Evolutionary conservation across 2,329 filamentous ascomycete genomes (phyloP).

Genomic region (Calycina herbarum): DNA sequence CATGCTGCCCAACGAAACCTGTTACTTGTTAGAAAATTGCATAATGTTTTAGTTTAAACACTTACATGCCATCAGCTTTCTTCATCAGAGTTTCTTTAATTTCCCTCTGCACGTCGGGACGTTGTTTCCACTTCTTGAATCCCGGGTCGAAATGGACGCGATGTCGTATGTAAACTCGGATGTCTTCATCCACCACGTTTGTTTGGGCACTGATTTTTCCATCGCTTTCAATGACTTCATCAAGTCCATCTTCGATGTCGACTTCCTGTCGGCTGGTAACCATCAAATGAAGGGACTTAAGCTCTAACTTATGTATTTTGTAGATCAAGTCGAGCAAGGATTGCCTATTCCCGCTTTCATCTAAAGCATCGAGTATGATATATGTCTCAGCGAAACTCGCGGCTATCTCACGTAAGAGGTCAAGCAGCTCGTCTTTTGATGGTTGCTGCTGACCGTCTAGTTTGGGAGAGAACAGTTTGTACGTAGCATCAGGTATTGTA

Average conservation of each 20-base stretch:
- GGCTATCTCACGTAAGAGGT: slow-evolving; percentile 12
- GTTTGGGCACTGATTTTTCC: neutral
- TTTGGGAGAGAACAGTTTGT: slow-evolving; percentile 17
- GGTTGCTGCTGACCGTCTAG: neutral
- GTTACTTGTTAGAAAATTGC: neutral
- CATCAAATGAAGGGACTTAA: neutral
- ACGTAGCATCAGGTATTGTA: slow-evolving; percentile 21
- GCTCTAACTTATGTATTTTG: neutral
- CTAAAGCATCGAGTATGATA: slow-evolving; percentile 40
- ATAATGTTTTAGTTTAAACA: neutral
- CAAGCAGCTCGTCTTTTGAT: neutral
- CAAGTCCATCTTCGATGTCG: neutral
- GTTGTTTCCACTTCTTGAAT: neutral
- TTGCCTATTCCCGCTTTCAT: slow-evolving; percentile 33
- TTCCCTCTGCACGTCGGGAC: neutral
- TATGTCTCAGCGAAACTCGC: slow-evolving; percentile 35
- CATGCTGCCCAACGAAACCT: slow-evolving; percentile 33
- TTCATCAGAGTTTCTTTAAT: neutral
- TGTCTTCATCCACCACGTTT: neutral
- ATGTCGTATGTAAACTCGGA: neutral
- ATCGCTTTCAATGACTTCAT: neutral
- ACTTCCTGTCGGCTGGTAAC: slow-evolving; percentile 4
- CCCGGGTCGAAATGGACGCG: neutral
- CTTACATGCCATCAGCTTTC: neutral
- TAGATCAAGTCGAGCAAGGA: neutral